Percentiles rank a stretch among this genome's conserved stretches.
These are phyloP conservation scores for Cladosporium austrohemisphaericum DNA, from an alignment of 2,329 filamentous ascomycete genomes.

Conservation along the genomic window DNA sequence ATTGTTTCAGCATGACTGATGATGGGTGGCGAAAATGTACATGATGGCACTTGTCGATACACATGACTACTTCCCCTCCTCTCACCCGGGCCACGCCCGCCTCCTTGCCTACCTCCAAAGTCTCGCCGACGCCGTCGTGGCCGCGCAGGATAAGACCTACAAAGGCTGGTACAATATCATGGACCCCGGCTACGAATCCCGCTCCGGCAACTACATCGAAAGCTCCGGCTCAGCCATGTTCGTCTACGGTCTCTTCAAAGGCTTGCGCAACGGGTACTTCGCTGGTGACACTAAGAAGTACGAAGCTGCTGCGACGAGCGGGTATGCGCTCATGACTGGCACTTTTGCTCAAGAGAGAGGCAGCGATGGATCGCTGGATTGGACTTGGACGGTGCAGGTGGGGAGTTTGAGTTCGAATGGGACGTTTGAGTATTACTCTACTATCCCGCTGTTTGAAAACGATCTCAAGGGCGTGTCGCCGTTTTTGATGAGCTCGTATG, in stretches of 20 bases:
- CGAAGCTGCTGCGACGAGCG: conserved; percentile 36
- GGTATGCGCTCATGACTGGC: conserved; percentile 41
- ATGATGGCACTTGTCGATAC: conserved; percentile 49
- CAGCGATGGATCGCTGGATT: conserved; percentile 46
- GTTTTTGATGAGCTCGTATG: conserved; percentile 24
- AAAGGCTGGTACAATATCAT: conserved; percentile 58
- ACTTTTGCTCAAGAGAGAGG: conserved; percentile 46
- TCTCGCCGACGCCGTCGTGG: conserved; percentile 38
- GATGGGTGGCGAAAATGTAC: conserved; percentile 36
- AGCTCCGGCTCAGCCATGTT: conserved; percentile 57
- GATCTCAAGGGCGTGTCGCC: conserved; percentile 25
- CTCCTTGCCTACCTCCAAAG: conserved; percentile 36
- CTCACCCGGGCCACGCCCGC: conserved; percentile 35
- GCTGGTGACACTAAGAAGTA: conserved; percentile 17
- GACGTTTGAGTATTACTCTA: conserved; percentile 41
- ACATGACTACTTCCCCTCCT: conserved; percentile 38
- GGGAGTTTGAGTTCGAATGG: conserved; percentile 49
- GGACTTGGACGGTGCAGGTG: conserved; percentile 50
- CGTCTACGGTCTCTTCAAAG: conserved; percentile 49
- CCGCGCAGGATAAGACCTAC: conserved; percentile 35
- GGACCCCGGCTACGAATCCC: conserved; percentile 39
- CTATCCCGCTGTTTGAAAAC: conserved; percentile 24
- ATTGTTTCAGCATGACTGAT: neutral
- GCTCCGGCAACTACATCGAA: conserved; percentile 55
- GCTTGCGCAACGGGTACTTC: conserved; percentile 38